Base-by-base conservation (phyloP, 2,329 filamentous ascomycete species). In the Trichoderma sp. region DNA sequence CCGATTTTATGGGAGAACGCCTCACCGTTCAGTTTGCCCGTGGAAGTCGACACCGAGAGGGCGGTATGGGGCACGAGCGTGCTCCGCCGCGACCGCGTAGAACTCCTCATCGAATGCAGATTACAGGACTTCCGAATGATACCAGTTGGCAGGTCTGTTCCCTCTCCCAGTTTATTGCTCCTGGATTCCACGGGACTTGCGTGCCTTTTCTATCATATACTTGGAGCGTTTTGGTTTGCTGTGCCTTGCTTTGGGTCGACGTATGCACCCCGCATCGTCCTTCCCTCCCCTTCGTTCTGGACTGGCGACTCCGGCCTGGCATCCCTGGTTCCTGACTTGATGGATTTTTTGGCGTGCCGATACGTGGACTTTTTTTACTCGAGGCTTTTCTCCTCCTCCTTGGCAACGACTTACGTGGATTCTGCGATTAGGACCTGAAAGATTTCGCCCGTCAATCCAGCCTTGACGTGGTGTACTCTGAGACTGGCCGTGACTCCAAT, bases 111-210 rank as follows among this genome's bases (percentile, higher is more conserved):
- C 94, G 97, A 85, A 98, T 99, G 97, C 93, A 96, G 86, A 97
- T 99, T 83, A 94, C 94, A 89, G 96, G 95, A 88, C 94, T 99
- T 86, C 95, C 96, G 85, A 92, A 91, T 88, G 96, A 98, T 90
- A 99, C 97, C 90, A 98, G 95, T 92, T 99, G 97, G 97, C 97
- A 99, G 97, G 97, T 99, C 93, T 97, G 97, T 94, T 88, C 85
- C 84, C 85, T 85, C 88, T 88, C 88, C 90, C 88, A 87, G 87
- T 90, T 89, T 84, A 82, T 89, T 88, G 84, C 85, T 83, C 83
- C 82, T 85, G 85, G 85, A 85, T 80, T 82, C 83, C 80, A 82
- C 81, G 85, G 85, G 85, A 79, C 71, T 76, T 73, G 74, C 77
- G 68, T 79, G 78, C 75, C 77, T 79, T 77, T 79, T 78, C 79